Conservation (phyloP, 148 eudicot species). For the Salicornia ramosissima region DNA sequence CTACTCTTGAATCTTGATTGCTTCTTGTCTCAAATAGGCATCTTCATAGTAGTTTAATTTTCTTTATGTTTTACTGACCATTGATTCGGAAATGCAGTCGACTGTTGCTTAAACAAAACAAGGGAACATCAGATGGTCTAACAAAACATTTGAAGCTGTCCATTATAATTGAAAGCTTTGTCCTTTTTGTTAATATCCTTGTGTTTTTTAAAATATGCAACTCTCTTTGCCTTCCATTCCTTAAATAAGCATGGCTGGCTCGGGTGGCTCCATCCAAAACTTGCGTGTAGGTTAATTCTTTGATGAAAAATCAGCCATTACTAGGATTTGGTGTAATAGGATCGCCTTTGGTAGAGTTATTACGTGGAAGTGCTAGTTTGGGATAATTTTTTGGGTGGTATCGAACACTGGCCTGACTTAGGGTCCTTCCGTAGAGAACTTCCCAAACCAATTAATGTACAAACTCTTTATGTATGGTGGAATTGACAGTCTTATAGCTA, state of each 20-base stretch:
- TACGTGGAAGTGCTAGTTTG: too few species aligned
- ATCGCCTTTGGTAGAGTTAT: too few species aligned
- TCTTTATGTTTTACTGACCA: background rate
- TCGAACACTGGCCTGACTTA: background rate
- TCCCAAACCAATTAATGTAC: background rate
- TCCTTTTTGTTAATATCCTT: background rate
- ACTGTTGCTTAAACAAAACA: background rate
- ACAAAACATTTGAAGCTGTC: background rate
- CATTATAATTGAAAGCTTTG: background rate
- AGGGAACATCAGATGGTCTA: background rate
- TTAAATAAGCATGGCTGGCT: too few species aligned
- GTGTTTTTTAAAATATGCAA: background rate
- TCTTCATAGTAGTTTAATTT: background rate
- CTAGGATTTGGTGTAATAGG: too few species aligned
- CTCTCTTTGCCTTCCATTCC: background rate
- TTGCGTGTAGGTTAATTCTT: too few species aligned
- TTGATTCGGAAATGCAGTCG: background rate
- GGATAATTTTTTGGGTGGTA: background rate
- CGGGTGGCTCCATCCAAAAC: background rate
- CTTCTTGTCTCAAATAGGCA: conserved; percentile 1
- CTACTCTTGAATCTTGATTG: background rate
- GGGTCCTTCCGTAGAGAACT: background rate
- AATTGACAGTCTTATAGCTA: background rate
- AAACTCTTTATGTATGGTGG: background rate
- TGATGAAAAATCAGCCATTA: too few species aligned